A percentile compares a stretch with the other conserved stretches of the same genome.
Evolutionary conservation across 495 filamentous ascomycete genomes (phyloP).

Genomic region (Hyaloscypha variabilis): DNA sequence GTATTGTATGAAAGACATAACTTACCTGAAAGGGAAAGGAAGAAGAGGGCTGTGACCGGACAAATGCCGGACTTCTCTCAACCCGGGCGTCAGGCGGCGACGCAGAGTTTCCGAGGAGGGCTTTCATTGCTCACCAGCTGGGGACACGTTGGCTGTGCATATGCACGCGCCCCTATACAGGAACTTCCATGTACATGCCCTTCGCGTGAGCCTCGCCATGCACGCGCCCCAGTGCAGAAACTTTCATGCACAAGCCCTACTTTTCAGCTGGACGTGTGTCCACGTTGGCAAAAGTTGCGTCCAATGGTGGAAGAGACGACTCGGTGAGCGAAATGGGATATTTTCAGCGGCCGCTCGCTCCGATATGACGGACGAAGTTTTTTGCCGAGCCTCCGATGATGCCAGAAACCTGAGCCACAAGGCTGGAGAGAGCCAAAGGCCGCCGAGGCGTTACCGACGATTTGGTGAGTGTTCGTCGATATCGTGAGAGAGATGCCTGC

Average conservation of each 20-base stretch:
- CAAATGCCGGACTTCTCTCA: conserved; percentile 4
- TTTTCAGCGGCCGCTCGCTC: not conserved
- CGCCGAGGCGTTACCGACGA: too few relatives aligned
- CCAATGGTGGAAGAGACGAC: conserved; percentile 1
- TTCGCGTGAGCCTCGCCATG: not conserved
- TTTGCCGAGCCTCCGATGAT: conserved; percentile 1
- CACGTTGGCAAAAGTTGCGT: not conserved
- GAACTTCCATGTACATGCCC: not conserved
- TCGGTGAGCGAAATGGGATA: not conserved
- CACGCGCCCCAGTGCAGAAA: not conserved
- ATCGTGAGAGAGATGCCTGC: not conserved
- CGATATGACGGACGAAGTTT: not conserved
- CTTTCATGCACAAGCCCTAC: not conserved
- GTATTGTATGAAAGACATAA: conserved; percentile 2
- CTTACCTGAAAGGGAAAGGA: not conserved
- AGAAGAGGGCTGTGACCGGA: not conserved
- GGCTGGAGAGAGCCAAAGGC: not conserved
- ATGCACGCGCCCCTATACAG: conserved; percentile 5
- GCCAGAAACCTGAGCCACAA: not conserved
- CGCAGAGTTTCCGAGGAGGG: not conserved
- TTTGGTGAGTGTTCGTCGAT: not conserved
- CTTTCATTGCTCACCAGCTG: not conserved
- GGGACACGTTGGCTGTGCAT: not conserved
- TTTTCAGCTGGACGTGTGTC: conserved; percentile 1
- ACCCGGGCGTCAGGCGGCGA: not conserved